Evolutionary conservation across 495 filamentous ascomycete genomes (phyloP).

Genomic region (Penicillium argentinense): DNA sequence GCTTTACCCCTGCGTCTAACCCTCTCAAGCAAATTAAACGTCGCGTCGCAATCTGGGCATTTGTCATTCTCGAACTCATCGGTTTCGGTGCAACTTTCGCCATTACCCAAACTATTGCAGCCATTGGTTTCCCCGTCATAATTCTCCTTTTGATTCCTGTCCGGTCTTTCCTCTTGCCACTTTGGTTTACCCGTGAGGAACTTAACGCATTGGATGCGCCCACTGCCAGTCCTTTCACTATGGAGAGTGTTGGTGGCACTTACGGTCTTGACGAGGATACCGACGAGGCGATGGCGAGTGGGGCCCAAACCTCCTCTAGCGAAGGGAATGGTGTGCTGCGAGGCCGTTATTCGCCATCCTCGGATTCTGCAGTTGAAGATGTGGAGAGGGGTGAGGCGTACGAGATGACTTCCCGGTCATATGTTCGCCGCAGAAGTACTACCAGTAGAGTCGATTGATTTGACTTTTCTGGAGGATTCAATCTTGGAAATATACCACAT

Average conservation of each 20-base stretch:
- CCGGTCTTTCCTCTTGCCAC: slow-evolving; percentile 70
- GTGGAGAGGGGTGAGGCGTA: slow-evolving; percentile 42
- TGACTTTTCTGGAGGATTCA: not conserved
- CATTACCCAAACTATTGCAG: slow-evolving; percentile 93
- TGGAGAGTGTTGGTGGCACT: slow-evolving; percentile 78
- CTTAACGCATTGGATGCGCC: slow-evolving; percentile 71
- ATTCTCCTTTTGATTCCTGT: slow-evolving; percentile 80
- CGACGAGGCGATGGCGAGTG: slow-evolving; percentile 9
- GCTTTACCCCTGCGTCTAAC: slow-evolving; percentile 62
- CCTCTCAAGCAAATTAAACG: slow-evolving; percentile 64
- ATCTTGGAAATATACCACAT: not conserved
- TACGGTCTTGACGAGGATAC: slow-evolving; percentile 49
- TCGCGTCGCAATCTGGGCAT: slow-evolving; percentile 67
- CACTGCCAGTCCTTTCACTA: slow-evolving; percentile 80
- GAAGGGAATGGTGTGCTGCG: slow-evolving; percentile 19
- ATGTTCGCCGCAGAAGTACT: slow-evolving; percentile 30
- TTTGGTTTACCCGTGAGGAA: slow-evolving; percentile 67
- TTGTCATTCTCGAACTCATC: slow-evolving; percentile 72
- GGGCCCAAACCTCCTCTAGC: slow-evolving; percentile 1
- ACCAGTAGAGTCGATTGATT: slow-evolving; percentile 22
- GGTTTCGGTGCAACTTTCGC: slow-evolving; percentile 88
- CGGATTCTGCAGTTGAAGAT: slow-evolving; percentile 34
- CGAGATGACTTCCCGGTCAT: slow-evolving; percentile 29
- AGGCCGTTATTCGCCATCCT: slow-evolving; percentile 16
- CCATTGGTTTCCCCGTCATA: slow-evolving; percentile 89